Evolutionary conservation across 2,329 filamentous ascomycete species (phyloP).

Genomic region (Aspergillus puulaauensis): DNA sequence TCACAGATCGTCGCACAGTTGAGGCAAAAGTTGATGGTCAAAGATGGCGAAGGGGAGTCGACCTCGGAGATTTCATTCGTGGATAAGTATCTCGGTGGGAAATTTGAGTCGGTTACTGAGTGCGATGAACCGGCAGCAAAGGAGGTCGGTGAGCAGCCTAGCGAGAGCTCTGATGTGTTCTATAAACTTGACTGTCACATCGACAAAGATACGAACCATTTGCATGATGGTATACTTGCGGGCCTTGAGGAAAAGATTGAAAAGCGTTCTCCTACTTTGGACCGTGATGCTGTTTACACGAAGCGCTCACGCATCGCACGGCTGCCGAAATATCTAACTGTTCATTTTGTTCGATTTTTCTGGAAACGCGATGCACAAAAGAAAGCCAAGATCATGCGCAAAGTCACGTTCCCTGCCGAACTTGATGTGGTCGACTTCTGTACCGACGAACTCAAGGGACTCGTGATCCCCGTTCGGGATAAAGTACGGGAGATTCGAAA

Average conservation of each 20-base stretch:
- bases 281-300: constrained; percentile 78
- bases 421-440: constrained; percentile 94
- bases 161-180: constrained; percentile 71
- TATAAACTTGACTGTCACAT: constrained; percentile 97
- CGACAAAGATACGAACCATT: constrained; percentile 78
- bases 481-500: constrained; percentile 94
- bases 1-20: constrained; percentile 88
- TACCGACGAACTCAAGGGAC: constrained; percentile 79
- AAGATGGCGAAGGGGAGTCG: constrained; percentile 46
- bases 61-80: constrained; percentile 68
- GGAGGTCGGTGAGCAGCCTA: constrained; percentile 69
- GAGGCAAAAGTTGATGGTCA: constrained; percentile 71
- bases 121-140: constrained; percentile 80
- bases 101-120: constrained; percentile 73
- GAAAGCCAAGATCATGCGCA: constrained; percentile 99
- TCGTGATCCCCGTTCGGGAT: constrained; percentile 88
- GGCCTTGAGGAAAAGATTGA: constrained; percentile 86
- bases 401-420: constrained; percentile 93
- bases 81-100: constrained; percentile 85
- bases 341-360: constrained; percentile 97
- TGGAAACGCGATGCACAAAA: constrained; percentile 96
- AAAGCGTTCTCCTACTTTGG: constrained; percentile 78
- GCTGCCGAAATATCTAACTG: constrained; percentile 89
- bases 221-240: constrained; percentile 81
- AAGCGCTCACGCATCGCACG: constrained; percentile 88